These are phyloP conservation scores for Pezicula neosporulosa DNA, from an alignment of 2,329 filamentous ascomycete species.

Conservation along the genomic window DNA sequence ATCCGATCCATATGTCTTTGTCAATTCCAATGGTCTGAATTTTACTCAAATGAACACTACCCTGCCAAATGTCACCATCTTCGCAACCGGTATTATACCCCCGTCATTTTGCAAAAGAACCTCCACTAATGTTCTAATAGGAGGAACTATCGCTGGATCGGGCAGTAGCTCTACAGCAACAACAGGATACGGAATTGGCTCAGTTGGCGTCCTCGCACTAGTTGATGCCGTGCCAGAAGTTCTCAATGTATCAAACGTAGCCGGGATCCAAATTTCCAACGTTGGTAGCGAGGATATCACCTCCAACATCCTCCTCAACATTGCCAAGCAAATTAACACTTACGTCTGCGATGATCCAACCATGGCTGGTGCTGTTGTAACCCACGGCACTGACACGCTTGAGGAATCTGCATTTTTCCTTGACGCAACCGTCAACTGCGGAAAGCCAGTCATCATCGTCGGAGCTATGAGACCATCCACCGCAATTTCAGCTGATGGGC, in stretches of 20 bases:
- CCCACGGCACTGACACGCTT: slow-evolving; percentile 63
- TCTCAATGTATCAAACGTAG: slow-evolving; percentile 49
- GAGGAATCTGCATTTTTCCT: slow-evolving; percentile 64
- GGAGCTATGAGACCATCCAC: slow-evolving; percentile 63
- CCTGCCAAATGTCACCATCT: slow-evolving; percentile 20
- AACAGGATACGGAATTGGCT: slow-evolving; percentile 48
- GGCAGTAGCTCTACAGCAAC: slow-evolving; percentile 46
- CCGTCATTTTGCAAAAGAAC: neutral
- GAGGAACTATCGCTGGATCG: slow-evolving; percentile 56
- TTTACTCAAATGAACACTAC: slow-evolving; percentile 21
- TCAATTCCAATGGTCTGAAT: slow-evolving; percentile 21
- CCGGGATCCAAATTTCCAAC: slow-evolving; percentile 48
- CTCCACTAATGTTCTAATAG: slow-evolving; percentile 37
- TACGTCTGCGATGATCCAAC: slow-evolving; percentile 31
- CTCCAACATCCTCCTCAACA: slow-evolving; percentile 41
- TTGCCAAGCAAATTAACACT: slow-evolving; percentile 44
- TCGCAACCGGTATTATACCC: slow-evolving; percentile 17
- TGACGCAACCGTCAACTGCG: slow-evolving; percentile 51
- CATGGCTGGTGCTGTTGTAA: slow-evolving; percentile 50
- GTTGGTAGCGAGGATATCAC: slow-evolving; percentile 46
- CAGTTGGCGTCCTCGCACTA: slow-evolving; percentile 32
- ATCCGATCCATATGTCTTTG: slow-evolving; percentile 15
- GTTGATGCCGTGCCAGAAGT: slow-evolving; percentile 53
- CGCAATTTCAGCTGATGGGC: slow-evolving; percentile 59
- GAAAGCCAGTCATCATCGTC: slow-evolving; percentile 57